These are phyloP conservation scores for Kalanchoe fedtschenkoi DNA, from an alignment of 164 flowering plant species.

Conservation along the genomic window DNA sequence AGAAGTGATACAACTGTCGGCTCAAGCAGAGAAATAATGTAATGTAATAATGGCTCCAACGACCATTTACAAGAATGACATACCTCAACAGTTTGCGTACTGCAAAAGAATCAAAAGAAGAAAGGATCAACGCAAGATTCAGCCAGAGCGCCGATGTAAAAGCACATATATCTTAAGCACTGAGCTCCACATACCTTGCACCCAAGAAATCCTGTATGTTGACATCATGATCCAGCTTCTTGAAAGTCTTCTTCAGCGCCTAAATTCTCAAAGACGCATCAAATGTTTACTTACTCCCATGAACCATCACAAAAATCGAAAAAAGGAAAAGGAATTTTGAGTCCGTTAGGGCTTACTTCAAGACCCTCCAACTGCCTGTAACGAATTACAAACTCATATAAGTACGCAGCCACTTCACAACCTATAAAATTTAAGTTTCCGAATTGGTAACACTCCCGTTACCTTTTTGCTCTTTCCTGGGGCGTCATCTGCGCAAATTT, in stretches of 20 bases:
- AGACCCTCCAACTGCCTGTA: conserved; percentile 91
- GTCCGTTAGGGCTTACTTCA: conserved; percentile 41
- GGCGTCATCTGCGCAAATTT: conserved; percentile 82
- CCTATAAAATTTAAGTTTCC: background rate
- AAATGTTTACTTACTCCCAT: conserved; percentile 1
- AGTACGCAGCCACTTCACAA: background rate
- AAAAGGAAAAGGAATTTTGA: background rate
- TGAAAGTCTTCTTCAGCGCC: conserved; percentile 56
- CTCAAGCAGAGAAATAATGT: background rate
- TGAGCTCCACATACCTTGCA: conserved; percentile 34
- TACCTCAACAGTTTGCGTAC: conserved; percentile 32
- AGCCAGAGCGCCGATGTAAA: background rate
- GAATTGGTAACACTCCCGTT: background rate
- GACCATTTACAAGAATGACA: background rate
- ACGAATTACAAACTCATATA: conserved; percentile 14
- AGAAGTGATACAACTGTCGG: background rate
- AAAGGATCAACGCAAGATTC: background rate
- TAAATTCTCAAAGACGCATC: conserved; percentile 18
- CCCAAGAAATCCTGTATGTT: conserved; percentile 62
- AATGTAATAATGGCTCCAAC: too few relatives aligned
- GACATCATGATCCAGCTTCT: conserved; percentile 81
- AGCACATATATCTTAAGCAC: background rate
- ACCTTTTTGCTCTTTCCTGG: conserved; percentile 92
- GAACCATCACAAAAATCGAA: background rate
- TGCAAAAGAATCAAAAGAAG: conserved; percentile 15